Conservation (phyloP, 23 red algal genomes). For the Cyanidiococcus yangmingshanensis region DNA sequence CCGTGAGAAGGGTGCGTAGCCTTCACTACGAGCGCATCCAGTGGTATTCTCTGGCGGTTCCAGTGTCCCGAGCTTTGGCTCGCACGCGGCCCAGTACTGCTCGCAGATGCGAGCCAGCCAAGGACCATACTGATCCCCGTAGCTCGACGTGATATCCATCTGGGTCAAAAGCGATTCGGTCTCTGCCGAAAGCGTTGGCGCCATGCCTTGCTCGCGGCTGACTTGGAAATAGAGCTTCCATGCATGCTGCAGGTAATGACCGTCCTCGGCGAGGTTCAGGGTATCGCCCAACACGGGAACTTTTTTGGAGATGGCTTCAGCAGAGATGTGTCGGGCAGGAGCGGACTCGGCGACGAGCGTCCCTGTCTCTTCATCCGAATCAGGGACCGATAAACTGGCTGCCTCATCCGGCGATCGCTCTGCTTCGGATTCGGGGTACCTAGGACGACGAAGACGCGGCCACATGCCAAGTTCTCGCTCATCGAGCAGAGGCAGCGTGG, state of each 20-base stretch:
- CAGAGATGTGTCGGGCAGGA: neutral
- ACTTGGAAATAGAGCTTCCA: neutral
- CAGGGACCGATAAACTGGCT: no score
- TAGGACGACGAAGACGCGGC: neutral
- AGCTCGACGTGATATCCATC: neutral
- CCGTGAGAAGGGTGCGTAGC: neutral
- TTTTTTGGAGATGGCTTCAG: neutral
- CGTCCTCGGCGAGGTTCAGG: neutral
- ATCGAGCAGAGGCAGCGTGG: neutral
- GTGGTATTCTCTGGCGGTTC: constrained; percentile 4
- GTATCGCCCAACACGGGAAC: neutral
- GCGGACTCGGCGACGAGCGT: neutral
- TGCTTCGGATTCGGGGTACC: neutral
- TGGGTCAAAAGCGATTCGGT: neutral
- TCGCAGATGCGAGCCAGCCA: neutral
- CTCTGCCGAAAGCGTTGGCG: neutral
- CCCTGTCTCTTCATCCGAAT: neutral
- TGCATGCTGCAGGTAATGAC: neutral
- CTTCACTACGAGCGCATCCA: constrained; percentile 5
- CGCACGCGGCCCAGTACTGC: neutral
- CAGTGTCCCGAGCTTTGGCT: neutral
- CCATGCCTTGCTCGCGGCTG: neutral
- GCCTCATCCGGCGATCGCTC: neutral
- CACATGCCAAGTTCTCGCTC: neutral
- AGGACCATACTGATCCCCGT: neutral